Base-by-base conservation (phyloP, 805 yeast species). In the Limtongia smithiae region DNA sequence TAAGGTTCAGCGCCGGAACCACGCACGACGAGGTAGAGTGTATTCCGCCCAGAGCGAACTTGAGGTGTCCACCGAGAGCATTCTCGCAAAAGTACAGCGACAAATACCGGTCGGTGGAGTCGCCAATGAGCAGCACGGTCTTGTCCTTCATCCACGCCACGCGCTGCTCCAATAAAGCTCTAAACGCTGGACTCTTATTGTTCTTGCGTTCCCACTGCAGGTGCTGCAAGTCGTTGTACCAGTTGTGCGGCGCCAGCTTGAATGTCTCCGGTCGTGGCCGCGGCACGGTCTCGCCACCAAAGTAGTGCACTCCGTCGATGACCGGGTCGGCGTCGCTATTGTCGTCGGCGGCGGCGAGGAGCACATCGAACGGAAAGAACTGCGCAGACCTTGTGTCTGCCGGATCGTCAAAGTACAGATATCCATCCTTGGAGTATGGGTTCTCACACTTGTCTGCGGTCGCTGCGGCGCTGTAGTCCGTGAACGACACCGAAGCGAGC, bases 11-110 rank as follows among this genome's bases (percentile, higher is more conserved):
- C n/a, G 34, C 27, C 9, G 47, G 42, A 22, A 47, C 24, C 31
- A 17, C 22, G 32, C 51, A 47, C 38, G 22, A 34, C 11, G 49
- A 18, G 17, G 51, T 44, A 15, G 51, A 31, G 27, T 47, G 51
- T 18, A n/a, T 18, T 14, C 47, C 36, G 9, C 18, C 1, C 4
- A 22, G 31, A 7, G 33, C 42, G 5, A 44, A 8, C 20, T 14
- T 22, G 14, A 20, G n/a, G 15, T 17, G 9, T 9, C 37, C 32
- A 4, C 41, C 42, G 14, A 47, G 32, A 11, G 17, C 9, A 9
- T 9, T 32, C 21, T 18, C 22, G 24, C 51, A 47, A 0, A 47
- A 12, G 32, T 15, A 43, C 11, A 12, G 18, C 3, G 14, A 6
- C 35, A 34, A 20, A 22, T 22, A 43, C 25, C 44, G 28, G 21